phyloP scores from a whole-genome alignment of 805 yeast species.

The Candida manassasensis region DNA sequence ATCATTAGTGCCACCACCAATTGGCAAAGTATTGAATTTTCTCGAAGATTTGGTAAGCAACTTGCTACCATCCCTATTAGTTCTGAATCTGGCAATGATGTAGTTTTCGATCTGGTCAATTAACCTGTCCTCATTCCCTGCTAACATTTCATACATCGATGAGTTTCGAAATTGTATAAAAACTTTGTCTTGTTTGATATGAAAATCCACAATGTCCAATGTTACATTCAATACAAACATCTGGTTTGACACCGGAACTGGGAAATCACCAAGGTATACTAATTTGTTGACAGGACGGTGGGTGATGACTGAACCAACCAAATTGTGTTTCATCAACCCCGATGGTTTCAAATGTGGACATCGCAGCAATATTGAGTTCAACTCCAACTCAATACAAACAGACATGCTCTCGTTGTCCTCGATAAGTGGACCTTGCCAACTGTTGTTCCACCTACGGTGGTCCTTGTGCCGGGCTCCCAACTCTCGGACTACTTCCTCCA shows the following conservation, averaged over 20 bases:
- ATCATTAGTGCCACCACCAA: neutral
- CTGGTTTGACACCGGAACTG: constrained; percentile 15
- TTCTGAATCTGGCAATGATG: constrained; percentile 15
- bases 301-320: constrained; percentile 28
- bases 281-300: constrained; percentile 1
- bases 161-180: constrained; percentile 25
- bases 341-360: constrained; percentile 26
- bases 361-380: constrained; percentile 31
- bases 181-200: constrained; percentile 15
- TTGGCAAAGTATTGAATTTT: neutral
- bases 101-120: constrained; percentile 23
- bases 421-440: no score
- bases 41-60: neutral
- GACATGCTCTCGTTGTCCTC: constrained; percentile 11
- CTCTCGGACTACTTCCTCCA: no score
- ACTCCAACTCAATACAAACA: constrained; percentile 29
- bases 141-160: constrained; percentile 24
- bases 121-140: constrained; percentile 23
- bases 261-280: constrained; percentile 1
- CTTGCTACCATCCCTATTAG: constrained; percentile 4
- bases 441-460: no score
- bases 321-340: constrained; percentile 29
- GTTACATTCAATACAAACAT: constrained; percentile 29
- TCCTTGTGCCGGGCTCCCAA: no score
- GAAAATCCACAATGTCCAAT: constrained; percentile 20